Percentiles rank a stretch among this genome's conserved stretches.
Evolutionary conservation across 2,329 filamentous ascomycete species (phyloP).

Genomic region (Lachnellula hyalina): DNA sequence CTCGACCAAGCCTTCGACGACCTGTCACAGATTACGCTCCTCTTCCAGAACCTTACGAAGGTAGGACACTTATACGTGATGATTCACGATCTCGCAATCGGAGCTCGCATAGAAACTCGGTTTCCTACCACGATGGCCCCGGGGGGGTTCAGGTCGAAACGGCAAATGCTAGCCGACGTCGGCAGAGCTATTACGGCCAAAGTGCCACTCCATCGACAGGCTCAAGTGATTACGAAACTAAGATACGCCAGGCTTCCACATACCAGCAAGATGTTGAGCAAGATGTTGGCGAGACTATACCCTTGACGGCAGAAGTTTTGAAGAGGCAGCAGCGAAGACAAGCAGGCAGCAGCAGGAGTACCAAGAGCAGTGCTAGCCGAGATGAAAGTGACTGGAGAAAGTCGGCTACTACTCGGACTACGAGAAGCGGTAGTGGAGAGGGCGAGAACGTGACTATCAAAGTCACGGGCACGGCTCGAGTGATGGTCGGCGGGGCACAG

Average conservation of each 20-base stretch:
- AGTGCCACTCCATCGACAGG: constrained; percentile 6
- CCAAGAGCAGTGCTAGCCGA: constrained; percentile 54
- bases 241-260: constrained; percentile 39
- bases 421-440: constrained; percentile 40
- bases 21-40: constrained; percentile 9
- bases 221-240: constrained; percentile 37
- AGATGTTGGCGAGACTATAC: constrained; percentile 42
- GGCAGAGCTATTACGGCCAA: constrained; percentile 26
- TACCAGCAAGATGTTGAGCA: constrained; percentile 54
- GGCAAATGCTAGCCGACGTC: constrained; percentile 23
- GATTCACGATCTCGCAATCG: constrained; percentile 19
- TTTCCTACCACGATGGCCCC: constrained; percentile 24
- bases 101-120: constrained; percentile 23
- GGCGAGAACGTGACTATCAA: constrained; percentile 59
- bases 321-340: constrained; percentile 40
- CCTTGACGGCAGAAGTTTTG: constrained; percentile 52
- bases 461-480: constrained; percentile 49
- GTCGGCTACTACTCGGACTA: constrained; percentile 57
- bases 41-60: constrained; percentile 3
- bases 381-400: constrained; percentile 60
- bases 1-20: constrained; percentile 15
- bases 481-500: constrained; percentile 51
- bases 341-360: constrained; percentile 45
- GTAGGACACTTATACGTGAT: constrained; percentile 8
- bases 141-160: constrained; percentile 20